These are phyloP conservation scores for Hypoxylon rickii DNA, from an alignment of 495 filamentous ascomycete species.

Conservation along the genomic window DNA sequence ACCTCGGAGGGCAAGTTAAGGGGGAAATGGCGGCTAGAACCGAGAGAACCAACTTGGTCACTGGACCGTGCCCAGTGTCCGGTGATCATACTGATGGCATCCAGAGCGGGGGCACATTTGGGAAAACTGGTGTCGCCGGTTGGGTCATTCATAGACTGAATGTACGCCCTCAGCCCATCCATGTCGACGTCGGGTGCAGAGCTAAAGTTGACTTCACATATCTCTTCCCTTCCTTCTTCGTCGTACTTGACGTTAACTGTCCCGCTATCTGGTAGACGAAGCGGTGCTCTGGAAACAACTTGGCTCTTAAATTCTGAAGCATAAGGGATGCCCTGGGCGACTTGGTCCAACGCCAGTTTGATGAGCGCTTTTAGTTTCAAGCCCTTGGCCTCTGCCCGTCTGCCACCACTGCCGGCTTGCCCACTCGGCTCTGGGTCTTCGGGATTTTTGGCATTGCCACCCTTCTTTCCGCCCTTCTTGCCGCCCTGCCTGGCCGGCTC, in stretches of 20 bases:
- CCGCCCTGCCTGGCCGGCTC: conserved; percentile 13
- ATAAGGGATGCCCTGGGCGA: conserved; percentile 30
- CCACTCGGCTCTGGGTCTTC: neutral
- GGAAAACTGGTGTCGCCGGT: conserved; percentile 46
- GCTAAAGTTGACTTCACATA: conserved; percentile 52
- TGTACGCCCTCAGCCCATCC: conserved; percentile 54
- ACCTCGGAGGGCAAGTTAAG: conserved; percentile 31
- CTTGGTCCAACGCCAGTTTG: conserved; percentile 49
- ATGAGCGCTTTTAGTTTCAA: conserved; percentile 61
- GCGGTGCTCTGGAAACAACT: conserved; percentile 47
- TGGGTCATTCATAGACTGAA: conserved; percentile 50
- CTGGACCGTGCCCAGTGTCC: conserved; percentile 46
- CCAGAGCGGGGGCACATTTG: conserved; percentile 45
- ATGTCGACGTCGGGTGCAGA: conserved; percentile 48
- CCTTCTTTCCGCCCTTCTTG: conserved; percentile 16
- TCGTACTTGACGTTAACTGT: conserved; percentile 47
- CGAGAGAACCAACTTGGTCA: conserved; percentile 39
- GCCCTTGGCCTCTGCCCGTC: conserved; percentile 47
- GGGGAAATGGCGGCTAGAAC: conserved; percentile 50
- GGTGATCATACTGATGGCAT: conserved; percentile 56
- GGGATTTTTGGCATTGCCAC: conserved; percentile 1
- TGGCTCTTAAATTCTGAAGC: conserved; percentile 65
- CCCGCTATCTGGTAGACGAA: conserved; percentile 41
- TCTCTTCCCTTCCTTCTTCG: conserved; percentile 49
- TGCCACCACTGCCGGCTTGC: conserved; percentile 42